Percentiles rank a stretch among this genome's conserved stretches.
phyloP scores from a whole-genome alignment of 179 eudicot species.

The Sideroxylon spinosum region DNA sequence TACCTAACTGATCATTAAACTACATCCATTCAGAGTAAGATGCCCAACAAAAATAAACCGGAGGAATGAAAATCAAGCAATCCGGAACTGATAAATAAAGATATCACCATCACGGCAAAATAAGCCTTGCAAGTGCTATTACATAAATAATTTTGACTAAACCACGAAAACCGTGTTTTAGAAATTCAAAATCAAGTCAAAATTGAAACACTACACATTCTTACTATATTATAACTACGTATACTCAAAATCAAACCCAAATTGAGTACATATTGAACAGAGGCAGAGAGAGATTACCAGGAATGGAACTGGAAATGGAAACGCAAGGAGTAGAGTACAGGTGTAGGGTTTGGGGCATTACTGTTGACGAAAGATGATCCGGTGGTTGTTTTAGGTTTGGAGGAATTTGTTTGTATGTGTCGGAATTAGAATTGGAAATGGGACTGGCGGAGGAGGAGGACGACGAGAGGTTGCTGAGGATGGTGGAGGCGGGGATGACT shows the following conservation, averaged over 20 bases:
- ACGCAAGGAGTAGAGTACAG: neutral
- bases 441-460: neutral
- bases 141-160: neutral
- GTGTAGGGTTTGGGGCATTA: neutral
- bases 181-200: neutral
- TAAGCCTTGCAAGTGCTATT: neutral
- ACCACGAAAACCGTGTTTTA: neutral
- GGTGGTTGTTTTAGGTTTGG: neutral
- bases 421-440: neutral
- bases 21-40: neutral
- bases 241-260: too few species aligned
- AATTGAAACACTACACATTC: neutral
- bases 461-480: neutral
- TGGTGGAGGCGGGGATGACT: neutral
- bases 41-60: neutral
- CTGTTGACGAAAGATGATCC: neutral
- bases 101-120: neutral
- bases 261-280: too few species aligned
- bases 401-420: neutral
- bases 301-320: neutral
- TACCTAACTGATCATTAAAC: neutral
- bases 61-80: neutral
- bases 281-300: constrained; percentile 3
- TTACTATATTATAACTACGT: neutral
- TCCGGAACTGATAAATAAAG: neutral